Base-by-base conservation (phyloP, 1,284 basidiomycete genomes). In the Ganoderma resinaceum region DNA sequence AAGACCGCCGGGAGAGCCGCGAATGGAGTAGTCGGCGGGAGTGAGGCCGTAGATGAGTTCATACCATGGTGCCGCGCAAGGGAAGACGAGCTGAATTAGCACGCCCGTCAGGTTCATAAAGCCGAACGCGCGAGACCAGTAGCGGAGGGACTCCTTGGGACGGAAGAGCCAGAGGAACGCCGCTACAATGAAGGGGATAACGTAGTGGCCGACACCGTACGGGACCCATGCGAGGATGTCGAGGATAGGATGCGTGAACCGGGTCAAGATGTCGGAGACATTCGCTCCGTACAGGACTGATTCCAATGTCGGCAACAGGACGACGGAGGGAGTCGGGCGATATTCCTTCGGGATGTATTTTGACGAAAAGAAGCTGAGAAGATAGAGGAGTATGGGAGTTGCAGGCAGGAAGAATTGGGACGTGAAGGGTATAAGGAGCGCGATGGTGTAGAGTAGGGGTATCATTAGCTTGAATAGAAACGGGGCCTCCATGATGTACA, bases 31-130 rank as follows among this genome's bases (percentile, higher is more conserved):
- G 77, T 96, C 89, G 43, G 97, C 97, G 0, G 97, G 97, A 0
- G 95, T 97, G 38, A 99, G 89, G 2, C 98, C 98, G 78, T 99
- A 94, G 70, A 98, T 95, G 75, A 99, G 88, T 79, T 99, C 98
- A 80, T 99, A 99, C 98, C 97, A 97, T 20, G 97, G 98, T 0
- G 97, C 92, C 0, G 97, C 92, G 77, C 96, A 98, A 0, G 97
- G 98, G 69, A 99, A 87, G 35, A 95, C 76, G 74, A 98, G 92
- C 79, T 99, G 98, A 66, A 92, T 88, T 74, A 96, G 82, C 52
- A 99, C 98, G 1, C 96, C 97, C 23, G 89, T 82, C 60, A 98
- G 84, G 84, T 96, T 99, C 89, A 98, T 91, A 82, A 95, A 98
- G 0, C 97, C 97, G 78, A 99, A 98, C 0, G 92, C 91, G 66